These are phyloP conservation scores for Xanthoconium purpureum DNA, from an alignment of 768 basidiomycete genomes.

Conservation along the genomic window DNA sequence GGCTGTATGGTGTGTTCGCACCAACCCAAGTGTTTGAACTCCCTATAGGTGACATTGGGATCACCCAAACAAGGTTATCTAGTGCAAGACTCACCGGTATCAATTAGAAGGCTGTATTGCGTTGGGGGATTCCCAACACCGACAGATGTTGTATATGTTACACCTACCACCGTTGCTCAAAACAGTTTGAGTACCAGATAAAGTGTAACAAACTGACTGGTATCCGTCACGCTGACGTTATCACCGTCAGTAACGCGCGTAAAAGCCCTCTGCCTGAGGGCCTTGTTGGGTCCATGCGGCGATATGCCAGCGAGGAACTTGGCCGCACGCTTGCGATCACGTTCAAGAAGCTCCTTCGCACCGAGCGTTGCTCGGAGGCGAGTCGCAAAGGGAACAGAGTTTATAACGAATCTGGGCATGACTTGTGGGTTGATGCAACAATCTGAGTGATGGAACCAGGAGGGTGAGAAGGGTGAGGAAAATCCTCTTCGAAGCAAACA, in stretches of 20 bases:
- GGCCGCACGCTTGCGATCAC: slow-evolving; percentile 52
- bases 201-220: slow-evolving; percentile 35
- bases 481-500: too few relatives aligned
- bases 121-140: slow-evolving; percentile 51
- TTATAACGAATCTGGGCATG: slow-evolving; percentile 39
- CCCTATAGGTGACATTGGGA: slow-evolving; percentile 21
- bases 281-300: slow-evolving; percentile 48
- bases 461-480: not conserved
- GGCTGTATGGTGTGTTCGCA: slow-evolving; percentile 44
- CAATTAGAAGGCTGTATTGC: slow-evolving; percentile 51
- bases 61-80: not conserved
- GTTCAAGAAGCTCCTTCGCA: slow-evolving; percentile 47
- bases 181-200: not conserved
- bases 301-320: slow-evolving; percentile 52
- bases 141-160: slow-evolving; percentile 53
- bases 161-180: slow-evolving; percentile 29
- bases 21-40: slow-evolving; percentile 59
- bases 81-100: slow-evolving; percentile 43
- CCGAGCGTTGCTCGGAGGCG: slow-evolving; percentile 38
- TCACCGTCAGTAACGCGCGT: not conserved
- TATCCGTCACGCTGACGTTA: slow-evolving; percentile 56
- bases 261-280: slow-evolving; percentile 20
- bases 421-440: not conserved
- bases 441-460: not conserved
- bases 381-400: slow-evolving; percentile 45